Evolutionary conservation across 495 filamentous ascomycete genomes (phyloP), one percentile per base, ranked within the genome.

Genomic region (Oidiodendron maius): DNA sequence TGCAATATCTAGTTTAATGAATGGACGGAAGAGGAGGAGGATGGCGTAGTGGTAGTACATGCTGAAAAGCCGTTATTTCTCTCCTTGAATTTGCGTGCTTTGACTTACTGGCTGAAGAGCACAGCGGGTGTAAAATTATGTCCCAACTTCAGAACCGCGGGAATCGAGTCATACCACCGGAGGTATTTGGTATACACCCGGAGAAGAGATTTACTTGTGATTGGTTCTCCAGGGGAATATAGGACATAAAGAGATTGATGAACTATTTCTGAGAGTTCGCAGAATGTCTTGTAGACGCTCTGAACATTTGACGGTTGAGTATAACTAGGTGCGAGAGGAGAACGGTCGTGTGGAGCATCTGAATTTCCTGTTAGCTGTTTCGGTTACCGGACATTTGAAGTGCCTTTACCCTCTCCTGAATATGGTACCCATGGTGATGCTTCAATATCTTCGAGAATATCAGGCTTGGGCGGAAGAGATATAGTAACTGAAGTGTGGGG

Each of bases 31-130:
- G 15, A 87, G 70, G 11, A 81, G 68, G 1, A 84, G 65, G 40
- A 84, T 73, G 21, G 77, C 73, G 40, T 75, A 79, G 50, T 84
- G 77, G 47, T 83, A 84, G 48, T 82, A 78, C 71, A 84, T 83
- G 58, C 81, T 83, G 26, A 13, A 9, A n/a, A 13, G n/a, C n/a
- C 37, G 30, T 58, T 45, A 56, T 47, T 11, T 34, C 20, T 2
- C 12, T 32, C 5, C 23, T 23, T 17, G 40, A 41, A 2, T 30
- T 30, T 11, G n/a, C 18, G 4, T 24, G 17, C 4, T 26, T 12
- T 12, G 25, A 71, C 82, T 72, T 63, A 84, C 82, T 84, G 80
- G 15, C 76, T 74, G 44, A 83, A 77, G 48, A 84, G 64, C 46
- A 83, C 72, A 11, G 78, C 74, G 12, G 78, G 78, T 0, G 78